phyloP scores from a whole-genome alignment of 2,329 filamentous ascomycete genomes.

The Scedosporium boydii region DNA sequence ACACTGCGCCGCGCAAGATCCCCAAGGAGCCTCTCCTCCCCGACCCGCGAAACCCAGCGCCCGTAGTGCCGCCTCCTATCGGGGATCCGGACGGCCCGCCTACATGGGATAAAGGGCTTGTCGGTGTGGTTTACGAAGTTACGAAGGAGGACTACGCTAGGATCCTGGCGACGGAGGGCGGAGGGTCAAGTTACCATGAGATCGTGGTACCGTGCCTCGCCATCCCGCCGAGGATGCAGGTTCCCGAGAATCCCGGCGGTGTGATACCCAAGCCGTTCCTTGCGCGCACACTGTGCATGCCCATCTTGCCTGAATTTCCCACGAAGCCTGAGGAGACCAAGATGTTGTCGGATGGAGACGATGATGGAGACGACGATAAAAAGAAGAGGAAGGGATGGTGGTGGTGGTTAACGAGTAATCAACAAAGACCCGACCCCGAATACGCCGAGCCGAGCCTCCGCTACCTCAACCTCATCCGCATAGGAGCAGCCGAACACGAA shows the following conservation, averaged over 20 bases:
- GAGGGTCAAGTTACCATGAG: conserved; percentile 75
- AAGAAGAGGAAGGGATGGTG: conserved; percentile 24
- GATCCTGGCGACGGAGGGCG: conserved; percentile 87
- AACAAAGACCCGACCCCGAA: conserved; percentile 50
- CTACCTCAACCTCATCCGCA: conserved; percentile 71
- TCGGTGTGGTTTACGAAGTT: conserved; percentile 94
- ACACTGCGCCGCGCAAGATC: conserved; percentile 54
- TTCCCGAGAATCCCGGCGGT: conserved; percentile 54
- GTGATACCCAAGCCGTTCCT: conserved; percentile 56
- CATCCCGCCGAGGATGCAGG: conserved; percentile 46
- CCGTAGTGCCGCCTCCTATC: conserved; percentile 7
- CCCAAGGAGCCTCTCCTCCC: conserved; percentile 24
- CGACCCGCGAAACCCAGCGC: conserved; percentile 13
- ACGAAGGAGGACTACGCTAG: conserved; percentile 71
- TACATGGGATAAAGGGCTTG: conserved; percentile 68
- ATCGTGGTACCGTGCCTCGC: conserved; percentile 69
- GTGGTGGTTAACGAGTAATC: conserved; percentile 32
- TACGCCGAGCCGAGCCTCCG: conserved; percentile 78
- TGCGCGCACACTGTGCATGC: conserved; percentile 76
- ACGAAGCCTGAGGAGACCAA: conserved; percentile 19
- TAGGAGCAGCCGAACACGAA: conserved; percentile 71
- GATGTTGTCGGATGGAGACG: conserved; percentile 5
- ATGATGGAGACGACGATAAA: neutral
- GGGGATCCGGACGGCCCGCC: conserved; percentile 9
- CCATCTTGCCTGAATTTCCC: conserved; percentile 32